A percentile compares a stretch with the other conserved stretches of the same genome.
Evolutionary conservation across 2,329 filamentous ascomycete species (phyloP).

Genomic region (Chrysoporthe puriensis): DNA sequence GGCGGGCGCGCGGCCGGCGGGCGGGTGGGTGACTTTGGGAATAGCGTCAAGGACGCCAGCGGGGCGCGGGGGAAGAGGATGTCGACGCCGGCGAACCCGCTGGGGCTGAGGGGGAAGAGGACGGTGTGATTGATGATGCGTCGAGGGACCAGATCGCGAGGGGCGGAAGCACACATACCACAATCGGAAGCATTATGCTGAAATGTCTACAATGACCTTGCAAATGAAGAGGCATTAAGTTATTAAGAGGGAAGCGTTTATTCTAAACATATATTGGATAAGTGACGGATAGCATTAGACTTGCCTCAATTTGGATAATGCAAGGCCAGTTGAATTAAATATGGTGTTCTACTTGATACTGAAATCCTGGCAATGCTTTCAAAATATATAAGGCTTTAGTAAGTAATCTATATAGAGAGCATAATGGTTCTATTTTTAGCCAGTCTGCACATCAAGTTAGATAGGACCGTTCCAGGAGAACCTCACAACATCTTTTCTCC

Average conservation of each 20-base stretch:
- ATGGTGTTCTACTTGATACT: no score
- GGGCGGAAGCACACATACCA: no score
- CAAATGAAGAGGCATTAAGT: neutral
- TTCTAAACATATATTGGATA: neutral
- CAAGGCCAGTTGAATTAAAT: no score
- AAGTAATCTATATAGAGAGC: no score
- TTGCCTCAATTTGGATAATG: neutral
- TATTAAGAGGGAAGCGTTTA: neutral
- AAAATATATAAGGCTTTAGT: no score
- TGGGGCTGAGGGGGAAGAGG: constrained; percentile 24
- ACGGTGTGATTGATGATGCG: constrained; percentile 7
- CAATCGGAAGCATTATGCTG: no score
- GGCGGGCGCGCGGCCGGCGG: constrained; percentile 26
- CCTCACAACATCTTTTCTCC: no score
- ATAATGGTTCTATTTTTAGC: no score
- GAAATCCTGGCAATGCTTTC: no score
- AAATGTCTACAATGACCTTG: no score
- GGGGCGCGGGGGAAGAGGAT: constrained; percentile 25
- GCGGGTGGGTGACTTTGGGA: constrained; percentile 23
- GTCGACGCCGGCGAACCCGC: constrained; percentile 23
- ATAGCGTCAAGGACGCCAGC: constrained; percentile 24
- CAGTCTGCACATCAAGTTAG: no score
- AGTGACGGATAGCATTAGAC: neutral
- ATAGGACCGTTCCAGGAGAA: no score
- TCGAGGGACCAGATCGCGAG: neutral